Evolutionary conservation across 371 early-diverging fungal genomes (phyloP), one percentile per base, ranked within the genome.

Genomic region (Syncephalastrum contaminatum): DNA sequence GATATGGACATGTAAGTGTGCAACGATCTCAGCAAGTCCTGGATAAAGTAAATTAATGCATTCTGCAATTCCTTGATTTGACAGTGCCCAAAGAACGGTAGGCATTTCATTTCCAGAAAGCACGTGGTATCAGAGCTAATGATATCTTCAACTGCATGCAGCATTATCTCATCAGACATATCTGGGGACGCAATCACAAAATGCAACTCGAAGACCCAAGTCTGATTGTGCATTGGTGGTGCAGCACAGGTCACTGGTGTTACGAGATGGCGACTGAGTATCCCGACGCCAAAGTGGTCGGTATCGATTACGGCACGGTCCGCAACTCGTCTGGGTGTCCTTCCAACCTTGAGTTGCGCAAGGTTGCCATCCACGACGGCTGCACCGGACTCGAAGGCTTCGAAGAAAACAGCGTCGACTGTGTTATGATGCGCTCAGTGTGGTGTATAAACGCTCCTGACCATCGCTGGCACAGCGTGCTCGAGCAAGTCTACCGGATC

Each of bases 181-280:
- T 69, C 1, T 60, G 64, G 53, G 56, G 66, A 8, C 49, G 59
- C 2, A 69, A 64, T 15, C 63, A 68, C 25, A 53, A 51, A 0
- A 56, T 65, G 21, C 52, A 60, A 1, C 45, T 71, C 2, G 21
- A 63, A 36, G 40, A 57, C 21, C 75, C 75, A 10, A 18, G 46
- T 6, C 21, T 69, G 3, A 67, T 75, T 22, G 53, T 75, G 3
- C 41, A 71, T 42, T 71, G 72, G 69, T 66, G 69, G 18, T 75
- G 72, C 53, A 72, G 75, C 10, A 63, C 67, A 49, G 75, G 75
- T 65, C 53, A 50, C 4, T 75, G 75, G 75, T 53, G 53, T n/a
- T 61, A 69, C 60, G 75, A 75, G 43, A 63, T 71, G 69, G 72
- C 75, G 12, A 43, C 58, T 4, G 41, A 62, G 16, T 75, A 67